Conservation (phyloP, 257 asterid genomes). For the Rauvolfia tetraphylla region DNA sequence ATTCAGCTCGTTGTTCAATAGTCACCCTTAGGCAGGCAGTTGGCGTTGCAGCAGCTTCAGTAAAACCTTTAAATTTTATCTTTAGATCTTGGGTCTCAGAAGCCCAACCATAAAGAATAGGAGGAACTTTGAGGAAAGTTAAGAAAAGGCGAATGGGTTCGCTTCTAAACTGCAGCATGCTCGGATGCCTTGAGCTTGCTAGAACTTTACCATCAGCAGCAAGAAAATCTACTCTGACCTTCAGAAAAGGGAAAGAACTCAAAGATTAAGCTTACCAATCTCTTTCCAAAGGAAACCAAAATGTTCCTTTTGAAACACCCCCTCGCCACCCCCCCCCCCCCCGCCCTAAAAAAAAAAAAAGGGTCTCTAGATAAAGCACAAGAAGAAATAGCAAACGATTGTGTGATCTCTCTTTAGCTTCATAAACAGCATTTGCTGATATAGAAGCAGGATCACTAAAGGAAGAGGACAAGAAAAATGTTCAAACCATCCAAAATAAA, state of each 20-base stretch:
- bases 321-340: too few species aligned
- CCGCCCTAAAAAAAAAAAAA: too few species aligned
- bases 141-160: conserved; percentile 52
- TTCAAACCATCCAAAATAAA: too few species aligned
- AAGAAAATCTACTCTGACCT: conserved; percentile 80
- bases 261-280: neutral
- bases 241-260: neutral
- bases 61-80: conserved; percentile 45
- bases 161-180: conserved; percentile 71
- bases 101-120: conserved; percentile 61
- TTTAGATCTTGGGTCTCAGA: conserved; percentile 67
- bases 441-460: neutral
- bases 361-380: too few species aligned
- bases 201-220: conserved; percentile 48
- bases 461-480: neutral
- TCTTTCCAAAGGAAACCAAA: neutral
- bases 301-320: too few species aligned
- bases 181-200: conserved; percentile 59
- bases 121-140: conserved; percentile 60
- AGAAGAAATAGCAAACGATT: too few species aligned
- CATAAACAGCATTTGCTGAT: neutral
- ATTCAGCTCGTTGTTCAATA: conserved; percentile 77
- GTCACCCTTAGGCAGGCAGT: conserved; percentile 66
- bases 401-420: neutral
- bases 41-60: conserved; percentile 49